phyloP scores from a whole-genome alignment of 192 early-diverging fungal genomes.

The Backusella parvicylindrica region DNA sequence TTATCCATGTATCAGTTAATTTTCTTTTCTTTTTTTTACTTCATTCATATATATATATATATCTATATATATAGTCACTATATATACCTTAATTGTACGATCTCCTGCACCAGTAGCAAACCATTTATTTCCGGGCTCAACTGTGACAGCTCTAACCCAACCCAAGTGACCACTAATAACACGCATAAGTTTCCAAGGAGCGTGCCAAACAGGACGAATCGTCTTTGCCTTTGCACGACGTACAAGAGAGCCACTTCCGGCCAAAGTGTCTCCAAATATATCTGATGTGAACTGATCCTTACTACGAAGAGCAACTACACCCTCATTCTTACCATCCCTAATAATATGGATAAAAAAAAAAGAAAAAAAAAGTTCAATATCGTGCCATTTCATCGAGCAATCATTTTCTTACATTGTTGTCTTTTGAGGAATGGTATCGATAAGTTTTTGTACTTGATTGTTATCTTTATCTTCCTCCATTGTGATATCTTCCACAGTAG shows the following conservation, averaged over 20 bases:
- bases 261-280: slow-evolving; percentile 36
- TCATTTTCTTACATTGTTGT: not conserved
- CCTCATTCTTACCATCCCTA: slow-evolving; percentile 28
- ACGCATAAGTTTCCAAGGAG: slow-evolving; percentile 98
- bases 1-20: not conserved
- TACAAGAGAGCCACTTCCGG: slow-evolving; percentile 43
- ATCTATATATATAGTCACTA: no score
- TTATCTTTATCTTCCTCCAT: slow-evolving; percentile 23
- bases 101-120: slow-evolving; percentile 98
- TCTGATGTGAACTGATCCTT: slow-evolving; percentile 41
- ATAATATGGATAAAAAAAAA: no score
- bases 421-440: slow-evolving; percentile 43
- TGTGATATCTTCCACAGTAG: slow-evolving; percentile 27
- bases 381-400: not conserved
- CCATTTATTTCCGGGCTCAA: slow-evolving; percentile 97
- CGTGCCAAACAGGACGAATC: slow-evolving; percentile 88
- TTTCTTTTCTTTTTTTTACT: no score
- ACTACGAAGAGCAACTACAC: slow-evolving; percentile 35
- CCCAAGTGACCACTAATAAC: slow-evolving; percentile 98
- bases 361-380: not conserved
- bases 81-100: slow-evolving; percentile 88
- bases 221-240: slow-evolving; percentile 48
- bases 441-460: slow-evolving; percentile 43
- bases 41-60: not conserved
- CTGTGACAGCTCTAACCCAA: slow-evolving; percentile 90